Percentiles rank a stretch among this genome's conserved stretches.
phyloP scores from a whole-genome alignment of 2,329 filamentous ascomycete genomes.

The Hymenoscyphus salicellus region DNA sequence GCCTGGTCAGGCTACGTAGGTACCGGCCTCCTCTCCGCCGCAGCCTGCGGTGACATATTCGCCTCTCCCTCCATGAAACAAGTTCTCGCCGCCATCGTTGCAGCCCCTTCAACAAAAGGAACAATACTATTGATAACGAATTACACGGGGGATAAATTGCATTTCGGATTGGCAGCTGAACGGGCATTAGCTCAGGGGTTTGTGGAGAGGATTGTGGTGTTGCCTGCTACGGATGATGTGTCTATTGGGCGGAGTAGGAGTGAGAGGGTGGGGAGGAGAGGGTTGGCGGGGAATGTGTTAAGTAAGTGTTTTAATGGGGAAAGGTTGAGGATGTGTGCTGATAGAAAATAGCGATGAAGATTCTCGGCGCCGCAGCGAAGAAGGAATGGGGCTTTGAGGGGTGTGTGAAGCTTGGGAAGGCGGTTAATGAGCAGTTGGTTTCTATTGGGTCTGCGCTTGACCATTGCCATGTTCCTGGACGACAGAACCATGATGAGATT shows the following conservation, averaged over 20 bases:
- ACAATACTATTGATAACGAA: conserved; percentile 62
- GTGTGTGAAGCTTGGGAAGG: conserved; percentile 30
- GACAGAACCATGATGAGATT: conserved; percentile 49
- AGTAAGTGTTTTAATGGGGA: conserved; percentile 16
- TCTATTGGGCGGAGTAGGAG: conserved; percentile 57
- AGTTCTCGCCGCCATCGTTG: conserved; percentile 56
- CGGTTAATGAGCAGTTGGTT: conserved; percentile 38
- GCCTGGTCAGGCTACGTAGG: conserved; percentile 65
- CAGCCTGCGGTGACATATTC: conserved; percentile 61
- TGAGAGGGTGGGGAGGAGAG: conserved; percentile 56
- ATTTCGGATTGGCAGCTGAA: conserved; percentile 43
- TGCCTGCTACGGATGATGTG: conserved; percentile 64
- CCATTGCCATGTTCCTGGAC: conserved; percentile 51
- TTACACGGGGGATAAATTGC: conserved; percentile 45
- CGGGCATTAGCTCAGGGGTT: conserved; percentile 45
- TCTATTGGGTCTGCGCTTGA: conserved; percentile 51
- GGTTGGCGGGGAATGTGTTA: conserved; percentile 58
- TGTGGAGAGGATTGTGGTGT: conserved; percentile 44
- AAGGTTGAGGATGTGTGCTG: conserved; percentile 1
- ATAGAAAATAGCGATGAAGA: conserved; percentile 38
- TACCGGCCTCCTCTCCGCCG: conserved; percentile 57
- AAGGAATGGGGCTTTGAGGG: conserved; percentile 27
- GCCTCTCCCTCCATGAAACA: conserved; percentile 62
- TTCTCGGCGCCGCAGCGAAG: conserved; percentile 32
- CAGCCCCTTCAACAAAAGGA: conserved; percentile 52